A percentile compares a stretch with the other conserved stretches of the same genome.
These are phyloP conservation scores for Elsinoe australis DNA, from an alignment of 2,329 filamentous ascomycete species.

Conservation along the genomic window DNA sequence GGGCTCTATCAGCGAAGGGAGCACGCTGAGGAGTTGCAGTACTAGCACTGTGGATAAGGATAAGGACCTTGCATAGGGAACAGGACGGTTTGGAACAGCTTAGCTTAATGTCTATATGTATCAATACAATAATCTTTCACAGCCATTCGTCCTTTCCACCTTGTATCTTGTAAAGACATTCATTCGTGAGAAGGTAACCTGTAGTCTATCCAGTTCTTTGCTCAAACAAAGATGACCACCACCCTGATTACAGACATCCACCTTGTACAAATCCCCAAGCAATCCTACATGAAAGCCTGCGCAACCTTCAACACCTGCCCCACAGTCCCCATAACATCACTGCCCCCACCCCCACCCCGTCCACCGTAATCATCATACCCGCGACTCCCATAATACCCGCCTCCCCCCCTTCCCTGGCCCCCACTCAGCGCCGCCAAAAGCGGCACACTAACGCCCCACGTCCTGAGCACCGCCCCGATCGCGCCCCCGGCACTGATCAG, in stretches of 20 bases:
- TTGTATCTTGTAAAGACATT: no score
- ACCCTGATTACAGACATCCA: not conserved
- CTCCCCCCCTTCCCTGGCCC: slow-evolving; percentile 23
- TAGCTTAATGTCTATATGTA: no score
- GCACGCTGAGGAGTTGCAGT: slow-evolving; percentile 10
- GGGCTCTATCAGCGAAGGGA: slow-evolving; percentile 13
- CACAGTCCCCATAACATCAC: slow-evolving; percentile 39
- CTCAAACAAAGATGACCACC: no score
- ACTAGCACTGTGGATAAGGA: no score
- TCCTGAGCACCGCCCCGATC: slow-evolving; percentile 65
- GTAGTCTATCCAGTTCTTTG: no score
- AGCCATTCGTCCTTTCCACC: no score
- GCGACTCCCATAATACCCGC: slow-evolving; percentile 39
- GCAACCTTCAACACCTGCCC: slow-evolving; percentile 44
- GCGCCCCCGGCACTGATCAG: slow-evolving; percentile 71
- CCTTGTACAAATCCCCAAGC: no score
- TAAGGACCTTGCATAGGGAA: no score
- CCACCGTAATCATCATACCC: slow-evolving; percentile 36
- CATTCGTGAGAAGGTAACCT: no score
- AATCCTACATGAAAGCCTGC: slow-evolving; percentile 48
- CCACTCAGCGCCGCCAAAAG: slow-evolving; percentile 36
- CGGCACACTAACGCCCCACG: slow-evolving; percentile 73
- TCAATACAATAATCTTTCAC: no score
- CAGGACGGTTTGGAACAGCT: no score
- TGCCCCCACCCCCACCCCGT: slow-evolving; percentile 29